Evolutionary conservation across 2,329 filamentous ascomycete genomes (phyloP), one percentile per base, ranked within the genome.

Genomic region (Talaromyces verruculosus): DNA sequence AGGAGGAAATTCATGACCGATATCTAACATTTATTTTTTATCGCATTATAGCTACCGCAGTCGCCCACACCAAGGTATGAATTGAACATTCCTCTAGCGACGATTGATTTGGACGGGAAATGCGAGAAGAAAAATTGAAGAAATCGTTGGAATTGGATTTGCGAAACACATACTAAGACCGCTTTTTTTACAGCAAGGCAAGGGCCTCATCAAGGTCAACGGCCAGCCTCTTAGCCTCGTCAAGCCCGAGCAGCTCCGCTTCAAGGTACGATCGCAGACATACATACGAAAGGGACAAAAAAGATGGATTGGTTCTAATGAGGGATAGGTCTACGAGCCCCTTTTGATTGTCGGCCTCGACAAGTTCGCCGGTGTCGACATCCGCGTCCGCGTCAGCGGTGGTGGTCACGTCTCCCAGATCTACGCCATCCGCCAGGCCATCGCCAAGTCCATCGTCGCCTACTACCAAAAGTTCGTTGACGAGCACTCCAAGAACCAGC

Each of bases 381-480:
- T 99, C 86, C 91, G 95, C 76, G 92, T 98, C 81, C 91, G 93
- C 79, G 95, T 98, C 78, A 87, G 89, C 78, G 95, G 95, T 82
- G 95, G 95, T 91, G 95, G 94, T 86, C 94, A 98, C 88, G 93
- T 91, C 73, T 96, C 92, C 69, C 93, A 97, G 84, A 88, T 97
- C 84, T 97, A 98, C 85, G 95, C 95, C 82, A 92, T 98, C 87
- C 93, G 95, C 78, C 95, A 99, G 87, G 94, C 95, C 78, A 98
- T 99, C 81, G 89, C 93, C 86, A 99, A 98, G 89, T 91, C 90
- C 78, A 92, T 96, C 81, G 90, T 96, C 79, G 91, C 93, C 84
- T 97, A 97, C 91, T 98, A 97, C 91, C 94, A 97, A 87, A 97
- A 99, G 89, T 99, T 90, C 86, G 92, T 98, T 84, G 95, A 99